These are phyloP conservation scores for Lactifluus volemus DNA, from an alignment of 768 basidiomycete genomes.

Conservation along the genomic window DNA sequence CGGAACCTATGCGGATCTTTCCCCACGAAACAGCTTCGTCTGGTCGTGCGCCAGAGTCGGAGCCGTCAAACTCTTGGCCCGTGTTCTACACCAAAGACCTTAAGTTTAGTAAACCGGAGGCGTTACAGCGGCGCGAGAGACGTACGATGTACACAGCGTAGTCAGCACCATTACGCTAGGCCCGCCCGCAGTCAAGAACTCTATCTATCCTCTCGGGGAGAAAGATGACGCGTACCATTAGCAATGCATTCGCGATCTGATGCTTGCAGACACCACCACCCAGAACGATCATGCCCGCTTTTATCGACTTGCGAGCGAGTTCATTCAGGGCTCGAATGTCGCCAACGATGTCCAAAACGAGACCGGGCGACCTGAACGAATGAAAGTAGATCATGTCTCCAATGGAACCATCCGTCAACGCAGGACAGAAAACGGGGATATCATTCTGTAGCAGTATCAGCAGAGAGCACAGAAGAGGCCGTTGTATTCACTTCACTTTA, in stretches of 20 bases:
- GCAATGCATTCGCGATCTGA: constrained; percentile 99
- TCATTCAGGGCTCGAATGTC: constrained; percentile 94
- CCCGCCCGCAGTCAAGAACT: constrained; percentile 2
- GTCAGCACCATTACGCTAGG: constrained; percentile 93
- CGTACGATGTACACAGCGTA: constrained; percentile 91
- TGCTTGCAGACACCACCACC: constrained; percentile 99
- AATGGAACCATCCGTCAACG: constrained; percentile 93
- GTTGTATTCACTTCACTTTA: constrained; percentile 58
- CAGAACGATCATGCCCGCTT: constrained; percentile 97
- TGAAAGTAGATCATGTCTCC: constrained; percentile 99
- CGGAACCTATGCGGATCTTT: constrained; percentile 82
- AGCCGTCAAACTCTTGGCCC: constrained; percentile 98
- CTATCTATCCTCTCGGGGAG: background rate
- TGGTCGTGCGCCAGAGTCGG: constrained; percentile 92
- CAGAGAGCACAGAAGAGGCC: constrained; percentile 16
- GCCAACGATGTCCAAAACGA: constrained; percentile 87
- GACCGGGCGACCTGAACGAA: constrained; percentile 78
- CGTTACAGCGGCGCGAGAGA: constrained; percentile 3
- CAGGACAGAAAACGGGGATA: constrained; percentile 98
- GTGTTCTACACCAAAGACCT: constrained; percentile 57
- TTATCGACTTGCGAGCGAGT: constrained; percentile 72
- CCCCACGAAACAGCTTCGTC: constrained; percentile 99
- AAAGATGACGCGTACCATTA: constrained; percentile 58
- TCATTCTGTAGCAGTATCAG: constrained; percentile 61
- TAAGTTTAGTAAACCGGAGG: background rate